phyloP scores from a whole-genome alignment of 805 yeast genomes.

The Myxozyma monticola region DNA sequence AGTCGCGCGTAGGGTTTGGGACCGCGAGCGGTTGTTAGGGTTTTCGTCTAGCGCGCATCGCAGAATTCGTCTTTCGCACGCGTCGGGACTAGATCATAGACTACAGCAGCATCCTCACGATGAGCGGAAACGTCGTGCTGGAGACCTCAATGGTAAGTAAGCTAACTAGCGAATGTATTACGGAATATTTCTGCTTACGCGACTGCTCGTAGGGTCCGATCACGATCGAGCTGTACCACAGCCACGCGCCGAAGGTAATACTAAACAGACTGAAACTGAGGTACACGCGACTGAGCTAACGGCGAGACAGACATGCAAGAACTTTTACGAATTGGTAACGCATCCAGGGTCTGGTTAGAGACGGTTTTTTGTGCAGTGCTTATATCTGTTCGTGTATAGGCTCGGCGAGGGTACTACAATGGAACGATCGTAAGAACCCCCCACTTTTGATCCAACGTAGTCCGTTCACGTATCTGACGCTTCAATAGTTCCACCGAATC shows the following conservation, averaged over 20 bases:
- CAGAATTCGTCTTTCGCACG: no score
- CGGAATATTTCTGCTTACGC: not conserved
- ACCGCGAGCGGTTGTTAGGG: no score
- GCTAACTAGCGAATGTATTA: no score
- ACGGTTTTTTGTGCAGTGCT: not conserved
- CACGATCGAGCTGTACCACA: slow-evolving; percentile 33
- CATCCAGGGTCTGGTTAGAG: not conserved
- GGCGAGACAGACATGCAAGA: slow-evolving; percentile 31
- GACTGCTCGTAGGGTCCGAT: slow-evolving; percentile 29
- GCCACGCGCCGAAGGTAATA: slow-evolving; percentile 36
- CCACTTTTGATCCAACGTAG: not conserved
- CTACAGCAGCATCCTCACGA: no score
- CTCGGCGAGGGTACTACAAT: slow-evolving; percentile 38
- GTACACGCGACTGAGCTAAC: no score
- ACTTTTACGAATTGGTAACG: slow-evolving; percentile 25
- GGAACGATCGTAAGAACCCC: slow-evolving; percentile 30
- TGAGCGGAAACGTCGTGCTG: slow-evolving; percentile 23
- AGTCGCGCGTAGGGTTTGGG: no score
- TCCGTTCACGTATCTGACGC: not conserved
- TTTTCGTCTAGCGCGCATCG: no score
- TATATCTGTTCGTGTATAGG: slow-evolving; percentile 19
- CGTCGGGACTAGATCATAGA: no score
- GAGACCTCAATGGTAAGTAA: slow-evolving; percentile 28
- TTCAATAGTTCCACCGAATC: slow-evolving; percentile 35
- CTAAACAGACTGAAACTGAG: not conserved